Evolutionary conservation across 108 stramenopile species (phyloP).

Genomic region (Skeletonema marinoi): DNA sequence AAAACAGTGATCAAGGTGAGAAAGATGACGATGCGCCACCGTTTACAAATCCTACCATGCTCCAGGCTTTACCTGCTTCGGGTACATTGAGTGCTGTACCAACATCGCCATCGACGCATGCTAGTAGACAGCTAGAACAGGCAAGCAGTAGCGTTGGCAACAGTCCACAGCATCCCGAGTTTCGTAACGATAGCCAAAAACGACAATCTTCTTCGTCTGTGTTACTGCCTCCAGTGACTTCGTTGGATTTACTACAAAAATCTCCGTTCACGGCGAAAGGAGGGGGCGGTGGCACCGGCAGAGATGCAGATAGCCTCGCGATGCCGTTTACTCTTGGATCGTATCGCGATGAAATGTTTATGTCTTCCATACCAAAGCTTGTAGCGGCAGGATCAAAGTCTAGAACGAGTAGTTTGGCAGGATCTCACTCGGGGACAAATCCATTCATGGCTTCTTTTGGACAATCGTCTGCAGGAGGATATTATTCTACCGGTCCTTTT

Average conservation of each 20-base stretch:
- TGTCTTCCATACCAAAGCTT: constrained; percentile 40
- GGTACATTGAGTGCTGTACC: neutral
- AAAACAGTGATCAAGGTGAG: neutral
- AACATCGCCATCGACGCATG: constrained; percentile 1
- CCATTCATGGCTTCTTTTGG: constrained; percentile 13
- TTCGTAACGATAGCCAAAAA: constrained; percentile 7
- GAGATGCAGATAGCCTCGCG: constrained; percentile 9
- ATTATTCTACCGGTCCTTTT: constrained; percentile 15
- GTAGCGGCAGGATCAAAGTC: constrained; percentile 26
- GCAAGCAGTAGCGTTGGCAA: constrained; percentile 2
- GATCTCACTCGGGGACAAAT: constrained; percentile 7
- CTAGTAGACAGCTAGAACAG: neutral
- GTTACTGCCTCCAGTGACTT: constrained; percentile 43
- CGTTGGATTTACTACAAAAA: constrained; percentile 41
- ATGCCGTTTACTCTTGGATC: constrained; percentile 28
- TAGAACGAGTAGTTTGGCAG: constrained; percentile 24
- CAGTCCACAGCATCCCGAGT: constrained; percentile 15
- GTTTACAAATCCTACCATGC: constrained; percentile 27
- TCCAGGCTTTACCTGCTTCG: constrained; percentile 11
- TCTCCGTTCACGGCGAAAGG: constrained; percentile 24
- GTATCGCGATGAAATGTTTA: constrained; percentile 37
- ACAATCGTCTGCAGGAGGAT: constrained; percentile 13
- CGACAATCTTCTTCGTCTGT: constrained; percentile 34
- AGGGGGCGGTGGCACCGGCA: neutral
- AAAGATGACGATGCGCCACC: constrained; percentile 14